Evolutionary conservation across 257 asterid species (phyloP).

Genomic region (Gentiana dahurica): DNA sequence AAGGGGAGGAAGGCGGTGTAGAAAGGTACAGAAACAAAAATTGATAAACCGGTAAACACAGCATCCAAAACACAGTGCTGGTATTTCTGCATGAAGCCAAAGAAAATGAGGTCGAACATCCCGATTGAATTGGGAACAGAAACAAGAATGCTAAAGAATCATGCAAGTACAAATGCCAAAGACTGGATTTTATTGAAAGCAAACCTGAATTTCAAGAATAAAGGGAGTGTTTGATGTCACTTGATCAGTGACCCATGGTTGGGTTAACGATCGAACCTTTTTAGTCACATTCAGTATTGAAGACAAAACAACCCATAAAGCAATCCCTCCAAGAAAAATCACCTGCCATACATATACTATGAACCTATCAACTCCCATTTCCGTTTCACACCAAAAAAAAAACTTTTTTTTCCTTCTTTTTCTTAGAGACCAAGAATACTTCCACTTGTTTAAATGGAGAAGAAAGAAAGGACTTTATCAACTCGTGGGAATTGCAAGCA

Average conservation of each 20-base stretch:
- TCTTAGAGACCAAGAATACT: no score
- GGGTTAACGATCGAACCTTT: slow-evolving; percentile 65
- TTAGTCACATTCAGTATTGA: slow-evolving; percentile 54
- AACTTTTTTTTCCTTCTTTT: no score
- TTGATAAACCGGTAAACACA: slow-evolving; percentile 68
- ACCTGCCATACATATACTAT: slow-evolving; percentile 43
- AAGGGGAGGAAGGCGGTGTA: slow-evolving; percentile 91
- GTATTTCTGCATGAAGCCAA: slow-evolving; percentile 50
- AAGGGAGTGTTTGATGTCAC: slow-evolving; percentile 50
- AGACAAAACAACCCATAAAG: slow-evolving; percentile 58
- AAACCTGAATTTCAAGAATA: slow-evolving; percentile 78
- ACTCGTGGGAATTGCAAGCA: no score
- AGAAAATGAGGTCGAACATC: background rate
- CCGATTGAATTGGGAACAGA: no score
- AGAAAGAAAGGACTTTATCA: no score
- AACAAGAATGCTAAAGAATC: no score
- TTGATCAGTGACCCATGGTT: slow-evolving; percentile 55
- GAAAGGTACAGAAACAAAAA: slow-evolving; percentile 93
- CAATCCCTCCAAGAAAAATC: slow-evolving; percentile 44
- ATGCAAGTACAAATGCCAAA: no score
- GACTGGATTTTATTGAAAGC: background rate
- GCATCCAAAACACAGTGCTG: slow-evolving; percentile 57
- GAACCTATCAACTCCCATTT: no score
- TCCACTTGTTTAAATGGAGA: no score
- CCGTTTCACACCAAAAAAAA: no score